Evolutionary conservation across 1,139 yeast genomes (phyloP).

Genomic region (Yamadazyma trypodendri): DNA sequence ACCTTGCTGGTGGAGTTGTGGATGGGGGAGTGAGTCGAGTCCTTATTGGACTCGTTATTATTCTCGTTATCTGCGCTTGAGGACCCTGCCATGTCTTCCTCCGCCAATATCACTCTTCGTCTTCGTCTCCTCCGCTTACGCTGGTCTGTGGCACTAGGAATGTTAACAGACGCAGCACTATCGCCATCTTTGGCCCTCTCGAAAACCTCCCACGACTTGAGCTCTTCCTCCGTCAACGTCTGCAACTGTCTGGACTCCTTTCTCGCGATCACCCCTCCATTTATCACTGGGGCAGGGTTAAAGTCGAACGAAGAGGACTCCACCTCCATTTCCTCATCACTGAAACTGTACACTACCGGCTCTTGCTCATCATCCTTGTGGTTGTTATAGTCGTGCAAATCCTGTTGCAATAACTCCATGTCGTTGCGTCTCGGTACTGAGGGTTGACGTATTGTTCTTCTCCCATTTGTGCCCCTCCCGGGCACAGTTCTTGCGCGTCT

Average conservation of each 20-base stretch:
- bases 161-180: conserved; percentile 8
- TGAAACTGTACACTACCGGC: conserved; percentile 1
- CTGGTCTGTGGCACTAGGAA: neutral
- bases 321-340: conserved; percentile 6
- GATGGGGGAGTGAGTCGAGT: conserved; percentile 5
- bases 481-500: neutral
- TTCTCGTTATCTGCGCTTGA: neutral
- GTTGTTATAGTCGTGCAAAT: conserved; percentile 12
- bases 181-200: conserved; percentile 28
- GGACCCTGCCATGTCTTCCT: neutral
- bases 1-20: conserved; percentile 8
- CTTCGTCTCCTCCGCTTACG: conserved; percentile 26
- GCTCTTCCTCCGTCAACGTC: conserved; percentile 35
- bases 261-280: conserved; percentile 43
- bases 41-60: neutral
- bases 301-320: neutral
- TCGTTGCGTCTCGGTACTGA: too few relatives aligned
- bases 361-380: conserved; percentile 12
- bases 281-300: conserved; percentile 19
- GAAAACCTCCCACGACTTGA: conserved; percentile 40
- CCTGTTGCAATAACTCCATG: too few relatives aligned
- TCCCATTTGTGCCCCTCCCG: neutral
- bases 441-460: neutral
- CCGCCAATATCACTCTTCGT: conserved; percentile 15
- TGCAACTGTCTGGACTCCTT: conserved; percentile 33